Conservation (phyloP, 257 asterid species). For the Verbascum thapsus region DNA sequence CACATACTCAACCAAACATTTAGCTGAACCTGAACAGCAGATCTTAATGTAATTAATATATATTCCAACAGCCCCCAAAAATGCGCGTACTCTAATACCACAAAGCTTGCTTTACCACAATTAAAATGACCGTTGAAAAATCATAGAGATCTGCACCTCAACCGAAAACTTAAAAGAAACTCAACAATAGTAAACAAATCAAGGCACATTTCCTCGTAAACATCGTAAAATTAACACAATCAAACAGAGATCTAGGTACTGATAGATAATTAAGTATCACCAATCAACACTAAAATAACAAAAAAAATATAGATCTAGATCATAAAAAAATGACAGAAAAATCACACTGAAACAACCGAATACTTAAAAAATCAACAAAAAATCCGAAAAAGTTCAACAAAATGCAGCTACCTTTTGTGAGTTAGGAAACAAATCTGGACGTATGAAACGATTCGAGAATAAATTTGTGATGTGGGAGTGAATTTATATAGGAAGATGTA, state of each 20-base stretch:
- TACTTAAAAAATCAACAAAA: conserved; percentile 22
- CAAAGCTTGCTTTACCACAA: conserved; percentile 24
- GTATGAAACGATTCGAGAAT: conserved; percentile 17
- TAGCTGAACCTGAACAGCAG: conserved; percentile 2
- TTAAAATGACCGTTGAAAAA: neutral
- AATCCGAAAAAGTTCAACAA: conserved; percentile 17
- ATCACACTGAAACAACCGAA: neutral
- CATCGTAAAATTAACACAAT: conserved; percentile 31
- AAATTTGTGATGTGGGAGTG: conserved; percentile 33
- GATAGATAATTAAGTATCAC: conserved; percentile 36
- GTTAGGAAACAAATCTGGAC: conserved; percentile 19
- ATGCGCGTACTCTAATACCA: conserved; percentile 15
- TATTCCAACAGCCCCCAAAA: conserved; percentile 23
- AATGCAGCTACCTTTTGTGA: conserved; percentile 43
- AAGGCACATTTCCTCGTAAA: conserved; percentile 42
- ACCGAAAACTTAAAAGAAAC: conserved; percentile 27
- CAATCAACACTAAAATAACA: conserved; percentile 24
- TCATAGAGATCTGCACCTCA: conserved; percentile 24
- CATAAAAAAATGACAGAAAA: conserved; percentile 13
- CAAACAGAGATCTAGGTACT: conserved; percentile 36
- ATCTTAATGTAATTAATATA: conserved; percentile 35
- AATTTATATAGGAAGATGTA: conserved; percentile 27
- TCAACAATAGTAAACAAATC: conserved; percentile 35
- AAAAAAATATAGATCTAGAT: conserved; percentile 40
- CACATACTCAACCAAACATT: neutral